Percentiles rank a stretch among this genome's conserved stretches.
phyloP scores from a whole-genome alignment of 1,139 yeast genomes.

The Eremothecium gossypii region DNA sequence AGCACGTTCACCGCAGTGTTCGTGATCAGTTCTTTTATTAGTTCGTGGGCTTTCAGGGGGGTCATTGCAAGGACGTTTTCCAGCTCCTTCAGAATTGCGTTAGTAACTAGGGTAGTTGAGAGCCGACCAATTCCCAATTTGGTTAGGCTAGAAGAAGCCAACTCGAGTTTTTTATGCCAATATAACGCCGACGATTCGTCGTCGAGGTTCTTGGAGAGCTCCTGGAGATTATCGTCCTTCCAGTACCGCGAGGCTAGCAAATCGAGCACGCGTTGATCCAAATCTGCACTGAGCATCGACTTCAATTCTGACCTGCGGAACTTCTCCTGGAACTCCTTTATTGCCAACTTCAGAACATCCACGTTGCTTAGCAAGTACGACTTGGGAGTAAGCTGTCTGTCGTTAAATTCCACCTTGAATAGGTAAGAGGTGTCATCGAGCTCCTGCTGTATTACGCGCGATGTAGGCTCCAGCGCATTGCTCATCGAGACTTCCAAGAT shows the following conservation, averaged over 20 bases:
- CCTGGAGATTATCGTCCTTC: conserved; percentile 45
- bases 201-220: conserved; percentile 26
- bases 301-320: conserved; percentile 79
- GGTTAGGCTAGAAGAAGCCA: conserved; percentile 74
- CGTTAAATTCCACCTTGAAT: conserved; percentile 94
- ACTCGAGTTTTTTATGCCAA: conserved; percentile 84
- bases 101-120: conserved; percentile 74
- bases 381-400: conserved; percentile 85
- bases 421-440: conserved; percentile 87
- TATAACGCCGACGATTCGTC: conserved; percentile 52
- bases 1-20: conserved; percentile 81
- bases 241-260: conserved; percentile 85
- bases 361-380: conserved; percentile 88
- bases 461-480: conserved; percentile 77
- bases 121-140: conserved; percentile 89
- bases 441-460: conserved; percentile 76
- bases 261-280: conserved; percentile 84
- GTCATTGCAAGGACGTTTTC: conserved; percentile 53
- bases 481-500: conserved; percentile 92
- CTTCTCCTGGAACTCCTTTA: conserved; percentile 75
- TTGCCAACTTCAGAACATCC: conserved; percentile 75
- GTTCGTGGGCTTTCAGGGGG: conserved; percentile 71
- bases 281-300: conserved; percentile 66
- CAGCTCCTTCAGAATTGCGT: conserved; percentile 69
- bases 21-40: conserved; percentile 69